phyloP scores from a whole-genome alignment of 164 flowering plant species.

The Nymphaea colorata region DNA sequence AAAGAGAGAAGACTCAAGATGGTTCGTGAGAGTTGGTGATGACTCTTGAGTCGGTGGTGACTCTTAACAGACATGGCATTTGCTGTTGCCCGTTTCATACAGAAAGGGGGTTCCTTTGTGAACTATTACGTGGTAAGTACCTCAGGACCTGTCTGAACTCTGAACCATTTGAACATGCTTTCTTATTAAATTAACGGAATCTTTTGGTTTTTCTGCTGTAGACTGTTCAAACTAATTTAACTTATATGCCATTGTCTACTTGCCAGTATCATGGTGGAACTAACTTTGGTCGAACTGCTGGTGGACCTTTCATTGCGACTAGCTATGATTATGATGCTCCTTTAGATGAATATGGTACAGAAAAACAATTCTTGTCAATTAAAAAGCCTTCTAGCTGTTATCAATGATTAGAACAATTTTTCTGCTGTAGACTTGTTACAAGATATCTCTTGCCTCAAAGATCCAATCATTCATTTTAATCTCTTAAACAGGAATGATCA shows the following conservation, averaged over 20 bases:
- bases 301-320: conserved; percentile 88
- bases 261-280: conserved; percentile 90
- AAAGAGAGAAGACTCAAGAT: too few relatives aligned
- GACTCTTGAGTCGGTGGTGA: too few relatives aligned
- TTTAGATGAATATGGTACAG: conserved; percentile 76
- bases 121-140: conserved; percentile 88
- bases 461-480: too few relatives aligned
- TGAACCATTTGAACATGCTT: neutral
- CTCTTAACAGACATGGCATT: conserved; percentile 89
- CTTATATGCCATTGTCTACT: neutral
- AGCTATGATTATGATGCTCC: conserved; percentile 97
- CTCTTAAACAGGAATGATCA: conserved; percentile 38
- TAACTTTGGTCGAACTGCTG: conserved; percentile 83
- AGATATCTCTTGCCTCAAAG: neutral
- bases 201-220: neutral
- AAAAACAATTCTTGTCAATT: neutral
- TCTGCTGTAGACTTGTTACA: neutral
- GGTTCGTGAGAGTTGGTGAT: too few relatives aligned
- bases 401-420: neutral
- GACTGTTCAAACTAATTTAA: neutral
- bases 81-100: conserved; percentile 78
- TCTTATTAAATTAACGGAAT: neutral
- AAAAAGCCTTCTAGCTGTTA: neutral
- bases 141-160: neutral
- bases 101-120: conserved; percentile 75